These are phyloP conservation scores for Waitea zeae DNA, from an alignment of 1,284 basidiomycete species.

Conservation along the genomic window DNA sequence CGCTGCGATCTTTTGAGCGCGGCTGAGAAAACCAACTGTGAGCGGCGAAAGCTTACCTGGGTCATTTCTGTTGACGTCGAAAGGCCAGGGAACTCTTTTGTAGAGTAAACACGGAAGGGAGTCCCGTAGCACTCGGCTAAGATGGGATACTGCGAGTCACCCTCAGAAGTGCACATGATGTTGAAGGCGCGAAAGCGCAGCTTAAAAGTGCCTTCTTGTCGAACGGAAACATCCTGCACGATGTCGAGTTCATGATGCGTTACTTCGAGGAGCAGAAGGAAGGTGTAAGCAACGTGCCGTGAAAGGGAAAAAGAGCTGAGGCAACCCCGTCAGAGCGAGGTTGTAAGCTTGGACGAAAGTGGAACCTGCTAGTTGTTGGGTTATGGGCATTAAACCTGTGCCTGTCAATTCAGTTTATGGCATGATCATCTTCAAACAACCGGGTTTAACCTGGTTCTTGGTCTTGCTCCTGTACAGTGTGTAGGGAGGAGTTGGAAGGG, in stretches of 20 bases:
- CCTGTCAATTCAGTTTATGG: too few species aligned
- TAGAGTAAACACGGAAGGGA: constrained; percentile 22
- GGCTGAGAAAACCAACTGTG: constrained; percentile 63
- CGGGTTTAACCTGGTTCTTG: too few species aligned
- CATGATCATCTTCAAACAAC: too few species aligned
- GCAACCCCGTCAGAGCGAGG: not conserved
- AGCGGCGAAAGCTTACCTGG: too few species aligned
- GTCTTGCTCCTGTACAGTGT: too few species aligned
- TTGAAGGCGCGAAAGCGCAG: constrained; percentile 11
- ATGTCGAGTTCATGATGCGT: not conserved
- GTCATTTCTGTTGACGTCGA: constrained; percentile 23
- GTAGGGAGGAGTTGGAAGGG: too few species aligned
- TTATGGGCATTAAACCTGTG: too few species aligned
- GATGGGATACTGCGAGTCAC: constrained; percentile 10
- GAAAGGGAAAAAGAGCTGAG: constrained; percentile 2
- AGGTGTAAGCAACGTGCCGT: not conserved
- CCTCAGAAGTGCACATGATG: constrained; percentile 2
- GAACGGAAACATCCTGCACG: constrained; percentile 1
- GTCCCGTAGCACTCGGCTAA: constrained; percentile 23
- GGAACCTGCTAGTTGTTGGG: not conserved
- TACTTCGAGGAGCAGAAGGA: not conserved
- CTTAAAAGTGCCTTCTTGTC: constrained; percentile 8
- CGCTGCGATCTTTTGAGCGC: constrained; percentile 61
- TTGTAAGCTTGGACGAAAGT: constrained; percentile 1
- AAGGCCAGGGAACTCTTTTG: constrained; percentile 25